A percentile compares a stretch with the other conserved stretches of the same genome.
These are phyloP conservation scores for Plasmodium ovale DNA, from an alignment of 169 alveolate species.

Conservation along the genomic window DNA sequence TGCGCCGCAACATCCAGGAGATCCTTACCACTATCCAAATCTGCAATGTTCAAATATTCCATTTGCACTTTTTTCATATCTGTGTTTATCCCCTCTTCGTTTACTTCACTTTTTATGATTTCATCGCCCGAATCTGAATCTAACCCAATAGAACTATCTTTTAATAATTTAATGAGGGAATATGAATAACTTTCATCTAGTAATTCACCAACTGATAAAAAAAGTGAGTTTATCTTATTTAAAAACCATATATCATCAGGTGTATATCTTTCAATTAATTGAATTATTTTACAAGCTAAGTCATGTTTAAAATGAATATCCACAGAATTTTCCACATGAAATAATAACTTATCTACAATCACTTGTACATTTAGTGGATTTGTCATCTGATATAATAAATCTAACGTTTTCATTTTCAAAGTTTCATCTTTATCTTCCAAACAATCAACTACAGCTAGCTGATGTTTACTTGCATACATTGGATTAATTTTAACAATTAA, in stretches of 20 bases:
- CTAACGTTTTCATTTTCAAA: conserved; percentile 92
- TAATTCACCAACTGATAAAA: conserved; percentile 73
- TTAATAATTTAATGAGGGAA: conserved; percentile 56
- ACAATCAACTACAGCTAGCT: conserved; percentile 93
- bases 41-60: conserved; percentile 26
- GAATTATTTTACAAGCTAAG: conserved; percentile 68
- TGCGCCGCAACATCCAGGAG: too few relatives aligned
- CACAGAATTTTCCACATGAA: conserved; percentile 58
- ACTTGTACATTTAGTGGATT: conserved; percentile 93
- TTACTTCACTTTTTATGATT: conserved; percentile 1
- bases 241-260: conserved; percentile 75
- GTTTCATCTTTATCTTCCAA: conserved; percentile 96
- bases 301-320: conserved; percentile 74
- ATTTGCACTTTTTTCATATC: neutral
- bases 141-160: conserved; percentile 43
- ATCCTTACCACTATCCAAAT: neutral
- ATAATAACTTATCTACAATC: conserved; percentile 92
- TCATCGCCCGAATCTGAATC: conserved; percentile 68
- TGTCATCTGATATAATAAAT: conserved; percentile 94
- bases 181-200: conserved; percentile 68
- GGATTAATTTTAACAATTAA: conserved; percentile 91
- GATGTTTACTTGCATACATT: conserved; percentile 91
- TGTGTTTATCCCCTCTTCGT: neutral
- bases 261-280: conserved; percentile 69
- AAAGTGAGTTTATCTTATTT: conserved; percentile 49